A percentile compares a stretch with the other conserved stretches of the same genome.
Conservation (phyloP, 805 yeast species). For the Pichia pseudocactophila region DNA sequence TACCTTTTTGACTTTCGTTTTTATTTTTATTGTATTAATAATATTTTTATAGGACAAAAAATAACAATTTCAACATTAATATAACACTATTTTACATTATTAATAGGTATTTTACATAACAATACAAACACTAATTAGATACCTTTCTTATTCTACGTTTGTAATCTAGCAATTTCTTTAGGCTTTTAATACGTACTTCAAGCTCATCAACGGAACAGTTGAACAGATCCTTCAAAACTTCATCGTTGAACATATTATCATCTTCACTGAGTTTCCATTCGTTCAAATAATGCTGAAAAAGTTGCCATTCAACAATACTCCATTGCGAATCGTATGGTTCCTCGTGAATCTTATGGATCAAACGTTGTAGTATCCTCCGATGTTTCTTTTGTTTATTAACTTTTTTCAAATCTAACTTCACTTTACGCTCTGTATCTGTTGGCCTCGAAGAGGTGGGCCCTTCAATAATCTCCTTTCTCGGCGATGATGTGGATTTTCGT, state of each 20-base stretch:
- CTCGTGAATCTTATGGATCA: constrained; percentile 7
- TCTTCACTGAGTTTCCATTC: constrained; percentile 16
- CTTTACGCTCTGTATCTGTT: not conserved
- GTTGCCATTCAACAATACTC: constrained; percentile 19
- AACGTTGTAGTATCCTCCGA: not conserved
- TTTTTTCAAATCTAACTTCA: not conserved
- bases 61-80: no score
- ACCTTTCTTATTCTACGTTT: not conserved
- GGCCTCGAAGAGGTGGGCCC: not conserved
- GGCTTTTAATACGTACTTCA: constrained; percentile 14
- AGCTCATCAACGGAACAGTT: constrained; percentile 20
- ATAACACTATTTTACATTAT: no score
- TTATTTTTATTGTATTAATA: no score
- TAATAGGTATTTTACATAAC: no score
- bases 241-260: constrained; percentile 4
- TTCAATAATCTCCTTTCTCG: not conserved
- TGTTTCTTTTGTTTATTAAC: not conserved
- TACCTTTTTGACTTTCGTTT: no score
- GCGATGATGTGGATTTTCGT: not conserved
- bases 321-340: constrained; percentile 14
- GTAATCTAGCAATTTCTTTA: constrained; percentile 15
- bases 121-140: no score
- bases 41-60: no score
- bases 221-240: constrained; percentile 12
- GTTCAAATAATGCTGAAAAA: constrained; percentile 15